phyloP scores from a whole-genome alignment of 164 flowering plant genomes.

The Tetracentron sinense region DNA sequence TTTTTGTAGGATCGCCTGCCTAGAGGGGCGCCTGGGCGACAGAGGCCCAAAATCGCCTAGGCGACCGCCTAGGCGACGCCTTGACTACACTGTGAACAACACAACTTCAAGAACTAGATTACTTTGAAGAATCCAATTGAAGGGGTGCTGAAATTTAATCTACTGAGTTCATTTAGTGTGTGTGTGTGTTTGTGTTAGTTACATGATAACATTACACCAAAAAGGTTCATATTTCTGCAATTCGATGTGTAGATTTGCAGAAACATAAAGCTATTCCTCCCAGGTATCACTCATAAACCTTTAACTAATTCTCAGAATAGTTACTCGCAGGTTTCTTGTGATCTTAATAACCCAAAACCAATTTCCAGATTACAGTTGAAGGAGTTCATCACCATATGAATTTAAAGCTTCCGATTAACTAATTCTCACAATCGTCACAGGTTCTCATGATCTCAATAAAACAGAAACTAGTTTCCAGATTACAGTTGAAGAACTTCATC shows the following conservation, averaged over 20 bases:
- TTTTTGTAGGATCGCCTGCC: too few relatives aligned
- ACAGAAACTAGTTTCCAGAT: not conserved
- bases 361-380: not conserved
- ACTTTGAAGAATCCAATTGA: not conserved
- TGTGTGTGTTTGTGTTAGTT: too few relatives aligned
- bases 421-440: too few relatives aligned
- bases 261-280: not conserved
- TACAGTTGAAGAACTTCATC: not conserved
- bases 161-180: too few relatives aligned
- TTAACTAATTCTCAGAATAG: too few relatives aligned
- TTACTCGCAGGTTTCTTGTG: not conserved
- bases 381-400: not conserved
- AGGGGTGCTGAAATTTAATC: not conserved
- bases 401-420: not conserved
- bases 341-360: not conserved
- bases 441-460: not conserved
- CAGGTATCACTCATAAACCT: too few relatives aligned
- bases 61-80: too few relatives aligned
- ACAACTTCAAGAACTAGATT: too few relatives aligned
- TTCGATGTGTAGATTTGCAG: not conserved
- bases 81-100: too few relatives aligned
- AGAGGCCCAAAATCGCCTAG: too few relatives aligned
- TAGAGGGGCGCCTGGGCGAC: too few relatives aligned
- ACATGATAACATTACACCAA: too few relatives aligned
- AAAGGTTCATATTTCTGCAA: slow-evolving; percentile 1